Base-by-base conservation (phyloP, 768 basidiomycete species). In the Suillus tomentosus region DNA sequence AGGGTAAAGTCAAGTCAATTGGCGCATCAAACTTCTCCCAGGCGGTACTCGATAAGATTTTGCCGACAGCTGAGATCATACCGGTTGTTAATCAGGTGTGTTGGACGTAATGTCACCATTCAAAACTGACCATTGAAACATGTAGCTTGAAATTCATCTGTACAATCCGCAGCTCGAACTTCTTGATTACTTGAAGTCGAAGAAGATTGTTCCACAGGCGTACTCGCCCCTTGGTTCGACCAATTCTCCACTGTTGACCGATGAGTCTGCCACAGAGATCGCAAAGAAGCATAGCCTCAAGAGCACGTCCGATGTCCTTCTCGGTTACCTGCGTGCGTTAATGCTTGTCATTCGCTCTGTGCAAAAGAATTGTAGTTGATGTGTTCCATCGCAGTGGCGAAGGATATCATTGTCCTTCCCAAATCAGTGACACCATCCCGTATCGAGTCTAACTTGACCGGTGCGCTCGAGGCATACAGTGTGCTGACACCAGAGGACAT, bases 211-310 rank as follows among this genome's bases (percentile, higher is more conserved):
- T 58, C 81, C 90, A 0, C 82, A 92, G 73, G 92, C 93, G 1
- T 95, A 91, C 74, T 94, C 90, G 9, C 92, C 94, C 10, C 85
- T 94, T 15, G 92, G 88, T 42, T 90, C 87, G 10, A 81, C 85
- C 13, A 81, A 83, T 68, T 85, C 89, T 2, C 90, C 89, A 9
- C 77, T 94, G 8, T 73, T 94, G 40, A 72, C 71, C 7, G 91
- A 95, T 68, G 84, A 87, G 59, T 79, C 82, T 4, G 86, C 90
- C 9, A 66, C 77, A 4, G 79, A 81, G 67, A 82, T 94, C 63
- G 91, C 90, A 2, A 70, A 77, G 64, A 87, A 86, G 72, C 79
- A 88, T 71, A 74, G 72, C 2, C 73, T 89, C 57, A 76, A 82
- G 64, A 57, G 37, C 56, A 77, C 84, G 1, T 71, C 87, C 8